These are phyloP conservation scores for Scopulariopsis brevicaulis DNA, from an alignment of 2,329 filamentous ascomycete species.

Conservation along the genomic window DNA sequence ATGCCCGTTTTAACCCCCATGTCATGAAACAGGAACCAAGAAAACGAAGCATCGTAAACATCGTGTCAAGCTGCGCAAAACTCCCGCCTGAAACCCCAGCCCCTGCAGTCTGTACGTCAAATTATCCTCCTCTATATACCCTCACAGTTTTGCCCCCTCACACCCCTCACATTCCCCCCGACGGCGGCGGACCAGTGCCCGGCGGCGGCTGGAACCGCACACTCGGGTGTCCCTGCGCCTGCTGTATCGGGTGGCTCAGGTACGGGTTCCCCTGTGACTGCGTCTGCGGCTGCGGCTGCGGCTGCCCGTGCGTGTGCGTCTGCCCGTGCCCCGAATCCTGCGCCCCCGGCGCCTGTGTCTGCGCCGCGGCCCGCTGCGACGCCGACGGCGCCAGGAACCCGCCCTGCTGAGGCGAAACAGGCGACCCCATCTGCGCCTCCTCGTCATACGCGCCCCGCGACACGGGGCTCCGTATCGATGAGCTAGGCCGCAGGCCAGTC, in stretches of 20 bases:
- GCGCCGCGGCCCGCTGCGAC: not conserved
- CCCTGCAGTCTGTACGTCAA: not conserved
- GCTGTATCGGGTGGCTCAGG: not conserved
- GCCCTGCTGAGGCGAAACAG: constrained; percentile 9
- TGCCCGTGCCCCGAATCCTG: too few relatives aligned
- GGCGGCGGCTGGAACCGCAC: not conserved
- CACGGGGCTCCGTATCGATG: constrained; percentile 6
- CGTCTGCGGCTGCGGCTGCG: not conserved
- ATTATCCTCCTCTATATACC: not conserved
- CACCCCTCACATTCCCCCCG: not conserved
- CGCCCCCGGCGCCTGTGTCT: not conserved
- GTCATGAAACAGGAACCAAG: not conserved
- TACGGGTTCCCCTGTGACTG: not conserved
- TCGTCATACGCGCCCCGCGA: constrained; percentile 27
- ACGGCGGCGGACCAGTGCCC: not conserved
- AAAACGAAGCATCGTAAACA: not conserved
- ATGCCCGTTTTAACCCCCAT: not conserved
- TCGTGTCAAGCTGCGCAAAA: not conserved
- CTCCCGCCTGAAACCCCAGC: not conserved
- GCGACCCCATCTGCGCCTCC: constrained; percentile 21
- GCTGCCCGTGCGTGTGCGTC: too few relatives aligned
- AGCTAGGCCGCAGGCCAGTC: constrained; percentile 11
- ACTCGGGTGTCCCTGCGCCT: not conserved
- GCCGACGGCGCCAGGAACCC: not conserved
- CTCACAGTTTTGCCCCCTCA: not conserved